phyloP scores from a whole-genome alignment of 768 basidiomycete species.

The Russula lepida region DNA sequence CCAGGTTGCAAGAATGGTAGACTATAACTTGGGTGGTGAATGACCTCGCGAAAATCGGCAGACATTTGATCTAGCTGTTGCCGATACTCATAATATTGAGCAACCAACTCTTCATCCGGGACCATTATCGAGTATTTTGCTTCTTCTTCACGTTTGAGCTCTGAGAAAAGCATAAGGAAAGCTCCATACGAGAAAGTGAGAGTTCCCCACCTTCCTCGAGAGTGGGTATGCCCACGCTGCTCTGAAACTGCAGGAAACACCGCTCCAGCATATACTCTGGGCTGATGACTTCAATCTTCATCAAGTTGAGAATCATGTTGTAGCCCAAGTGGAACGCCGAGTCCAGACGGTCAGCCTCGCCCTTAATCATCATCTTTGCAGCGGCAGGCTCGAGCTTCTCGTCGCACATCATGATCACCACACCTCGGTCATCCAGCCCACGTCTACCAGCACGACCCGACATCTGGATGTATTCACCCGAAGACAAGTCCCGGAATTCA shows the following conservation, averaged over 20 bases:
- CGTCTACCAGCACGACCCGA: conserved; percentile 95
- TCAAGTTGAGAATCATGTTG: conserved; percentile 97
- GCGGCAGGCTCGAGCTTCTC: conserved; percentile 90
- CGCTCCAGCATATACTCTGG: conserved; percentile 97
- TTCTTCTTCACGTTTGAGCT: conserved; percentile 67
- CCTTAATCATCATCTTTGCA: conserved; percentile 97
- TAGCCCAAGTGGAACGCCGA: conserved; percentile 99
- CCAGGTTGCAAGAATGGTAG: conserved; percentile 90
- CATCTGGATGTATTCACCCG: conserved; percentile 99
- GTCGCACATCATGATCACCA: conserved; percentile 99
- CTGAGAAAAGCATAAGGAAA: conserved; percentile 32
- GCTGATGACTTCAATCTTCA: conserved; percentile 97
- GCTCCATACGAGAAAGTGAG: background rate
- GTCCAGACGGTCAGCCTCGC: conserved; percentile 91
- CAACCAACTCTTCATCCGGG: conserved; percentile 73
- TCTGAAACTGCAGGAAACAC: conserved; percentile 99
- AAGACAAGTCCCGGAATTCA: conserved; percentile 88
- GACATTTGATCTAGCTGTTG: conserved; percentile 87
- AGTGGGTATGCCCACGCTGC: conserved; percentile 78
- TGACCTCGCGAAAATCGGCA: conserved; percentile 81
- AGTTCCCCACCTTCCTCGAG: conserved; percentile 60
- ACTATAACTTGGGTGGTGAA: conserved; percentile 93
- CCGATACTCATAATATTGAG: conserved; percentile 89
- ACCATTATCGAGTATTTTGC: conserved; percentile 56
- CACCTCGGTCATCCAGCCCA: conserved; percentile 95